Conservation (phyloP, 2,329 filamentous ascomycete genomes). For the Phyllosticta ampelicida region DNA sequence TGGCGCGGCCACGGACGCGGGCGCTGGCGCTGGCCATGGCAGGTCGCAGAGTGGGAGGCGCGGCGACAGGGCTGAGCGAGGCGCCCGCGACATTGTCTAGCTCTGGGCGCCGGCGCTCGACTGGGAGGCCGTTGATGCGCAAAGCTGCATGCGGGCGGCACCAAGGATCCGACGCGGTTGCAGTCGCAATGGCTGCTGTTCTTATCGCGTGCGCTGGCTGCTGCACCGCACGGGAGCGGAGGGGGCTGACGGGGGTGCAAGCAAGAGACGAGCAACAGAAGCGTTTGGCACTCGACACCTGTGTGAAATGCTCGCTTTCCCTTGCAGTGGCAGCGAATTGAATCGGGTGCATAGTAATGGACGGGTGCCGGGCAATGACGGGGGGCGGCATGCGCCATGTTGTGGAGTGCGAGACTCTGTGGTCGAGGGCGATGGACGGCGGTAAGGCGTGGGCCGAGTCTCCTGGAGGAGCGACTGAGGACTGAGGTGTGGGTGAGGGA, state of each 20-base stretch:
- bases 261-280: background rate
- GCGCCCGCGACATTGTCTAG: background rate
- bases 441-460: too few relatives aligned
- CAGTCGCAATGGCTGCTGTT: background rate
- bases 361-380: too few relatives aligned
- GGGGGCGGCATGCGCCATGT: too few relatives aligned
- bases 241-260: background rate
- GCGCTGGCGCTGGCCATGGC: background rate
- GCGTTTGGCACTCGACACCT: background rate
- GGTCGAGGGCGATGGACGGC: too few relatives aligned
- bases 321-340: background rate
- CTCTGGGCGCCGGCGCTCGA: background rate
- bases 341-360: too few relatives aligned
- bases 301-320: background rate
- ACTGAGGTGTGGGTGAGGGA: too few relatives aligned
- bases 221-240: background rate
- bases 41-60: background rate
- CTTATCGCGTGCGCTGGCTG: background rate
- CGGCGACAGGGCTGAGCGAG: background rate
- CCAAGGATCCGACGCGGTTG: background rate
- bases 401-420: too few relatives aligned
- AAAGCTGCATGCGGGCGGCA: background rate
- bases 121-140: background rate
- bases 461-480: too few relatives aligned
- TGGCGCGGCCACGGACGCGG: too few relatives aligned